These are phyloP conservation scores for Sclerotinia borealis DNA, from an alignment of 2,329 filamentous ascomycete species.

Conservation along the genomic window DNA sequence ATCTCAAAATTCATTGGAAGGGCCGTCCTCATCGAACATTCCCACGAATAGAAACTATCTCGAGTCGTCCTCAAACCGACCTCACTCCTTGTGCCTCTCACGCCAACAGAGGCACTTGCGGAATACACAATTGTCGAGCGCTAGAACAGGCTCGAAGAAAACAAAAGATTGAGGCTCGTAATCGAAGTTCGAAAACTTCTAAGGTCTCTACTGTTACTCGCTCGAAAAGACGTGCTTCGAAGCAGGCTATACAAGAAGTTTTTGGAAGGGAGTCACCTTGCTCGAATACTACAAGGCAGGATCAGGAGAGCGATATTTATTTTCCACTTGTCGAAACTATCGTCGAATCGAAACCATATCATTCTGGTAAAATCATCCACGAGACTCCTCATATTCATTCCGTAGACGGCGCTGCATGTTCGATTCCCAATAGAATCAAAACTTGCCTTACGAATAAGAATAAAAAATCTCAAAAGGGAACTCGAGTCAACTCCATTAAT, in stretches of 20 bases:
- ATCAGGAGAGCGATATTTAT: neutral
- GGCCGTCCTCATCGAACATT: conserved; percentile 27
- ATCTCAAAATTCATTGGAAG: conserved; percentile 28
- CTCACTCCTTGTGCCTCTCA: neutral
- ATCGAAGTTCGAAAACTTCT: conserved; percentile 14
- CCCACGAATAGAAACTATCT: conserved; percentile 24
- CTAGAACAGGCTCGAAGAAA: conserved; percentile 20
- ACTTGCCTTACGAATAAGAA: conserved; percentile 1
- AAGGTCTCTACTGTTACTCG: conserved; percentile 10
- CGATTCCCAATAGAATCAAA: conserved; percentile 12
- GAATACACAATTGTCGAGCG: conserved; percentile 11
- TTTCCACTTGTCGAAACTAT: neutral
- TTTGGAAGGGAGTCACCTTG: conserved; percentile 22
- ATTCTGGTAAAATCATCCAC: neutral
- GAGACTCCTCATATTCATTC: conserved; percentile 3
- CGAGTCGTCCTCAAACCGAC: conserved; percentile 12
- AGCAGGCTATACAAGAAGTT: conserved; percentile 19
- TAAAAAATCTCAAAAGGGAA: neutral
- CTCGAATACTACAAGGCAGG: neutral
- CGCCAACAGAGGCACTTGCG: conserved; percentile 14
- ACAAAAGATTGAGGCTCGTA: conserved; percentile 15
- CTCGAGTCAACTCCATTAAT: neutral
- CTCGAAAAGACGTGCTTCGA: conserved; percentile 18
- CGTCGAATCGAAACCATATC: neutral
- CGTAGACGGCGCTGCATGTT: conserved; percentile 21